phyloP scores from a whole-genome alignment of 2,329 filamentous ascomycete species.

The Pseudocercospora fuligena region DNA sequence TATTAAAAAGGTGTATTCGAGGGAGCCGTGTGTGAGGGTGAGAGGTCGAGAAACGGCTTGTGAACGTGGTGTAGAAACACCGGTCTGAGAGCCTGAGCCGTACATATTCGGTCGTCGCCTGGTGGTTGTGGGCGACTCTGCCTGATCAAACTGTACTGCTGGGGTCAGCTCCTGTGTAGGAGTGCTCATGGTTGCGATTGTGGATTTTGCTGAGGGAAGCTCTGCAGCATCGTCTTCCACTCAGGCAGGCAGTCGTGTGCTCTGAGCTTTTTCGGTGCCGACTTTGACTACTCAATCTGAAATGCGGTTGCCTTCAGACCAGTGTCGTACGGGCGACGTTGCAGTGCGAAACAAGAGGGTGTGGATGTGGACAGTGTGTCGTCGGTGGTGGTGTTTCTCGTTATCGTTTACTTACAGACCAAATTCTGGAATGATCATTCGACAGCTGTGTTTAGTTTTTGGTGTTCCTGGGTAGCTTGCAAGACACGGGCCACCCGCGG shows the following conservation, averaged over 20 bases:
- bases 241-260: conserved; percentile 10
- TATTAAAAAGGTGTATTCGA: conserved; percentile 95
- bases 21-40: conserved; percentile 86
- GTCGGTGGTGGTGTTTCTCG: conserved; percentile 2
- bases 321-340: conserved; percentile 1
- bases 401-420: conserved; percentile 5
- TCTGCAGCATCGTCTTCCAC: conserved; percentile 13
- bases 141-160: conserved; percentile 28
- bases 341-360: background rate
- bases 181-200: conserved; percentile 25
- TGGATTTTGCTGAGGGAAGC: conserved; percentile 1
- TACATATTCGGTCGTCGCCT: conserved; percentile 31
- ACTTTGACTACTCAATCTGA: background rate
- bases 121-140: conserved; percentile 19
- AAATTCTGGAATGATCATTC: conserved; percentile 2
- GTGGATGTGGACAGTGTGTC: background rate
- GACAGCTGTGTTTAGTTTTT: conserved; percentile 6
- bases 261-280: background rate
- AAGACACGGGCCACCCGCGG: conserved; percentile 7
- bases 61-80: conserved; percentile 93
- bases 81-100: conserved; percentile 68
- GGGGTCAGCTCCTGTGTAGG: conserved; percentile 32
- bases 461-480: conserved; percentile 7
- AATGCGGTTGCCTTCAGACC: conserved; percentile 1
- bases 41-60: conserved; percentile 90